A percentile compares a stretch with the other conserved stretches of the same genome.
Evolutionary conservation across 2,329 filamentous ascomycete species (phyloP).

Genomic region (Sclerotinia borealis): DNA sequence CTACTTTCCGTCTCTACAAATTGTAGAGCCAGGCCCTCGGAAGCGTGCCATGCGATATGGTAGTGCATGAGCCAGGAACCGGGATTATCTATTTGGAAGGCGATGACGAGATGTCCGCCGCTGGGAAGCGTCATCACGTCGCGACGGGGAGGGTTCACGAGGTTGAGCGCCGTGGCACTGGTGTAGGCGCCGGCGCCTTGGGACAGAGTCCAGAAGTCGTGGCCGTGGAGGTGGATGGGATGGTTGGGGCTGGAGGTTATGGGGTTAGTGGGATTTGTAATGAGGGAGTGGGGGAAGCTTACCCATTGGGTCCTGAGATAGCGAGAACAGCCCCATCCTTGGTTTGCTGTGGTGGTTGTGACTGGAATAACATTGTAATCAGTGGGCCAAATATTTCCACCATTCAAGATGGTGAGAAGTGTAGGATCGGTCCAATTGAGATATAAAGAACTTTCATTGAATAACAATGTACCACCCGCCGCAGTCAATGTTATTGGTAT

Average conservation of each 20-base stretch:
- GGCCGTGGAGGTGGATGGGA: slow-evolving; percentile 44
- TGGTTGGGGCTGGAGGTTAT: slow-evolving; percentile 18
- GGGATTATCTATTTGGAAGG: slow-evolving; percentile 31
- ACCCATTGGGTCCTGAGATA: slow-evolving; percentile 23
- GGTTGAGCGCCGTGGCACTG: slow-evolving; percentile 29
- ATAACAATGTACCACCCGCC: slow-evolving; percentile 40
- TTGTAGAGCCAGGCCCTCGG: slow-evolving; percentile 46
- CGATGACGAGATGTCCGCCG: slow-evolving; percentile 29
- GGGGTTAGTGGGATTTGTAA: neutral
- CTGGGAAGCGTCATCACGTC: slow-evolving; percentile 44
- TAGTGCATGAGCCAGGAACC: slow-evolving; percentile 33
- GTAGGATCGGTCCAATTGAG: slow-evolving; percentile 45
- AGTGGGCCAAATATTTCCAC: slow-evolving; percentile 27
- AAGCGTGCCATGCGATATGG: slow-evolving; percentile 46
- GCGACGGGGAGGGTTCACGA: slow-evolving; percentile 45
- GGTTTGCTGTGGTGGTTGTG: slow-evolving; percentile 35
- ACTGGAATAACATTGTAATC: slow-evolving; percentile 27
- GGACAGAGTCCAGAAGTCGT: slow-evolving; percentile 42
- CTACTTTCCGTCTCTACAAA: slow-evolving; percentile 38
- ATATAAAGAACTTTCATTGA: slow-evolving; percentile 42
- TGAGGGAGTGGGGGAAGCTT: slow-evolving; percentile 28
- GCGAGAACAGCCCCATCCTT: slow-evolving; percentile 25
- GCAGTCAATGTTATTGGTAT: slow-evolving; percentile 16
- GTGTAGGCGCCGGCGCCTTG: slow-evolving; percentile 39
- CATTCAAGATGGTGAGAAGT: slow-evolving; percentile 31